Evolutionary conservation across 176 grass and related monocot genomes (phyloP), one percentile per base, ranked within the genome.

Genomic region (Juncus effusus): DNA sequence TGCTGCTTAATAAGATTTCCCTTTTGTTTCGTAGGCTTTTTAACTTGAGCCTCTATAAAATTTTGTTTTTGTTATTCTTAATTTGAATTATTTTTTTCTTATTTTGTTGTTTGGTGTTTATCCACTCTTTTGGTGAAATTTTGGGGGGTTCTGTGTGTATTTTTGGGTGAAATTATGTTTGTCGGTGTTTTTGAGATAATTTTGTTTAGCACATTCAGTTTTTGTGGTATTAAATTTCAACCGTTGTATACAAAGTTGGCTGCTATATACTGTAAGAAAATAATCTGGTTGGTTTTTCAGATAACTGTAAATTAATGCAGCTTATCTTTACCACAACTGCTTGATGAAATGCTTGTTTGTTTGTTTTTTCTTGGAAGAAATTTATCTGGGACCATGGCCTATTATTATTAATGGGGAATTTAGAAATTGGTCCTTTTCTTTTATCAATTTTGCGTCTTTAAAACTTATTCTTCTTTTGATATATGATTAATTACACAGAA

Each of bases 1-100:
- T 9, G 4, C 9, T 47, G 44, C 19, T 47, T 47, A 47, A 47
- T 9, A 47, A 28, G 4, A 47, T 47, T 47, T 47, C 9, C 44
- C 9, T 47, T 47, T 47, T 47, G 44, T 5, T 14, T 60, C 53
- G 56, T 58, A 45, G 72, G 36, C 59, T 78, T 61, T 70, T 87
- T 47, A 56, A 82, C 81, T 87, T 16, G 2, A 6, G 10, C 8
- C n/a, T 65, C 28, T 61, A 7, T 16, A 36, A 61, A 47, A 47
- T 47, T 47, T 47, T 5, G 9, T 47, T 47, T 47, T 47, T 47
- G 4, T 6, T 47, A 5, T 47, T 9, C 44, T 5, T 47, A 47
- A 47, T 47, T 47, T 47, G 44, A 47, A 6, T 47, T 47, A 0
- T 6, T 6, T 47, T 47, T 47, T 5, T 47, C 9, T 47, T 9